Evolutionary conservation across 1,284 basidiomycete genomes (phyloP).

Genomic region (Schizophyllum commune): DNA sequence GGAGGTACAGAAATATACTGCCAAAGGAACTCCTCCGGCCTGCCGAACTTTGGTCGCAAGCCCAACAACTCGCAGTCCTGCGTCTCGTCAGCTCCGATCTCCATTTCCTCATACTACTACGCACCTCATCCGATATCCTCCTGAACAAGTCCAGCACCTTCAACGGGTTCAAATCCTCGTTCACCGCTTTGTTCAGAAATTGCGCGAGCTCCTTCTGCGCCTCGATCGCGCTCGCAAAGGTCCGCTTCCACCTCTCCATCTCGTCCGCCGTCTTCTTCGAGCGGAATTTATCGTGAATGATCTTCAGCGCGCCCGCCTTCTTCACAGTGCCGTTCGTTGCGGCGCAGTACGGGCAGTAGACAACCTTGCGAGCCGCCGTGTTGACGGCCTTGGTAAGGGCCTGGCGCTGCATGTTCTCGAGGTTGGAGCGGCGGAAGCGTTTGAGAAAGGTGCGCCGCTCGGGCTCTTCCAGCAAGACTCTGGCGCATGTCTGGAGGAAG

Average conservation of each 20-base stretch:
- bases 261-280: constrained; percentile 92
- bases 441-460: constrained; percentile 83
- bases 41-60: constrained; percentile 80
- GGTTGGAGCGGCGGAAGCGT: constrained; percentile 82
- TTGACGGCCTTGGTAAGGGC: constrained; percentile 87
- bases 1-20: constrained; percentile 99
- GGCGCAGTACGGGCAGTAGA: constrained; percentile 91
- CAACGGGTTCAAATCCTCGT: constrained; percentile 93
- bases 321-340: constrained; percentile 95
- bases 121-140: constrained; percentile 85
- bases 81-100: background rate
- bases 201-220: constrained; percentile 83
- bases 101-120: constrained; percentile 11
- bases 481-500: constrained; percentile 74
- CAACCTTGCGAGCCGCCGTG: constrained; percentile 79
- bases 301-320: constrained; percentile 91
- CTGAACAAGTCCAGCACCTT: constrained; percentile 93
- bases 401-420: constrained; percentile 93
- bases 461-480: constrained; percentile 86
- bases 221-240: constrained; percentile 78
- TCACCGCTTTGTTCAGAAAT: constrained; percentile 83
- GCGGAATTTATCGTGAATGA: constrained; percentile 96
- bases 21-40: constrained; percentile 99
- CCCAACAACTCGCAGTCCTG: constrained; percentile 95
- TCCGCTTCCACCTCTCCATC: constrained; percentile 82